phyloP scores from a whole-genome alignment of 2,329 filamentous ascomycete species.

The Botrytis sinoallii region DNA sequence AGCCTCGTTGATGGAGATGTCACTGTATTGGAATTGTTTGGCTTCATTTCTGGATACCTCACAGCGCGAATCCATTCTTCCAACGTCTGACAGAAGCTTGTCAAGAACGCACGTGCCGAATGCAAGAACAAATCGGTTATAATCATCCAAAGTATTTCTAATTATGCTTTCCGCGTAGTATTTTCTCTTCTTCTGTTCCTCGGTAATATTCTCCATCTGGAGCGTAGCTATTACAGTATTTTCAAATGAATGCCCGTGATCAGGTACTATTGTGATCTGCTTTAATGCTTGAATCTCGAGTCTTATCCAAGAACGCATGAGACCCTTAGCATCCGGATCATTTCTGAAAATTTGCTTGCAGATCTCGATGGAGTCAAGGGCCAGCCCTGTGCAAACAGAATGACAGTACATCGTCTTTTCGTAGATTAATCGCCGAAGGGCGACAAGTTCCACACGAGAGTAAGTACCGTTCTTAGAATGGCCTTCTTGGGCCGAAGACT shows the following conservation, averaged over 20 bases:
- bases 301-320: background rate
- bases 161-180: background rate
- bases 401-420: background rate
- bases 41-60: background rate
- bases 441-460: background rate
- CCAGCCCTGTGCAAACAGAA: background rate
- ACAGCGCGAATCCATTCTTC: background rate
- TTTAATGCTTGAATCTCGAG: background rate
- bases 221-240: background rate
- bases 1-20: no score
- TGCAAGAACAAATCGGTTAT: background rate
- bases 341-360: background rate
- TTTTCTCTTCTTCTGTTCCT: background rate
- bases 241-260: background rate
- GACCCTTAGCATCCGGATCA: background rate
- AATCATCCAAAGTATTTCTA: background rate
- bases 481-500: no score
- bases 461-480: rapidly evolving
- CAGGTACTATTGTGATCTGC: background rate
- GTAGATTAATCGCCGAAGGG: background rate
- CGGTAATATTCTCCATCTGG: background rate
- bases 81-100: background rate
- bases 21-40: background rate
- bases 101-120: background rate
- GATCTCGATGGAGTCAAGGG: background rate